These are phyloP conservation scores for Heteromeles arbutifolia DNA, from an alignment of 306 rosid species.

Conservation along the genomic window DNA sequence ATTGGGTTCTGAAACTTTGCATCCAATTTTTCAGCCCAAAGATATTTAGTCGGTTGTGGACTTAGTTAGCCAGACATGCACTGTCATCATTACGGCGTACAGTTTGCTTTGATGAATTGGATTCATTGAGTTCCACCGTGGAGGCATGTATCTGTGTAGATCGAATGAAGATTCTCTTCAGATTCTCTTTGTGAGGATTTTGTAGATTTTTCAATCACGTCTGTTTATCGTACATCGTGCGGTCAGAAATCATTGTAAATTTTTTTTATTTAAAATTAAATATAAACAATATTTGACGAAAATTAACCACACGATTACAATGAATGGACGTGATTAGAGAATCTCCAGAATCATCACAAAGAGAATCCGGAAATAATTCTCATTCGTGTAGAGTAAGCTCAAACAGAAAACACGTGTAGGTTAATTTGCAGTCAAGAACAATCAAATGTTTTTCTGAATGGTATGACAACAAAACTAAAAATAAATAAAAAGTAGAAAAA, in stretches of 20 bases:
- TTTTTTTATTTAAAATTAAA: no score
- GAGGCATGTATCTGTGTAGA: background rate
- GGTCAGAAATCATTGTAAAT: no score
- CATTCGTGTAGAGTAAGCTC: background rate
- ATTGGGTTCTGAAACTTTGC: background rate
- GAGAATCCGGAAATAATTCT: no score
- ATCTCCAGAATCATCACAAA: fast-evolving
- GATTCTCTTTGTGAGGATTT: no score
- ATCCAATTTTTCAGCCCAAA: background rate
- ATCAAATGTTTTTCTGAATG: background rate
- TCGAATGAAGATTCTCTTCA: no score
- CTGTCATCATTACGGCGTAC: background rate
- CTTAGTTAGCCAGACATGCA: background rate
- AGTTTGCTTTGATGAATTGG: background rate
- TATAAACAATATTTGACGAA: no score
- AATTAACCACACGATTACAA: fast-evolving
- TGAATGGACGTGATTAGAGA: no score
- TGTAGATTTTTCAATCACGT: fast-evolving
- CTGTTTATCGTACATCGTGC: fast-evolving
- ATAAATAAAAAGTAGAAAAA: no score
- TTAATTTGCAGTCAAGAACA: background rate
- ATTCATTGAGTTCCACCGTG: background rate
- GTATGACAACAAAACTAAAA: background rate
- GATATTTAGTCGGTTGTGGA: background rate
- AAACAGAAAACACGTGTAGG: background rate